Base-by-base conservation (phyloP, 2,329 filamentous ascomycete genomes). In the Epichloe aotearoae region DNA sequence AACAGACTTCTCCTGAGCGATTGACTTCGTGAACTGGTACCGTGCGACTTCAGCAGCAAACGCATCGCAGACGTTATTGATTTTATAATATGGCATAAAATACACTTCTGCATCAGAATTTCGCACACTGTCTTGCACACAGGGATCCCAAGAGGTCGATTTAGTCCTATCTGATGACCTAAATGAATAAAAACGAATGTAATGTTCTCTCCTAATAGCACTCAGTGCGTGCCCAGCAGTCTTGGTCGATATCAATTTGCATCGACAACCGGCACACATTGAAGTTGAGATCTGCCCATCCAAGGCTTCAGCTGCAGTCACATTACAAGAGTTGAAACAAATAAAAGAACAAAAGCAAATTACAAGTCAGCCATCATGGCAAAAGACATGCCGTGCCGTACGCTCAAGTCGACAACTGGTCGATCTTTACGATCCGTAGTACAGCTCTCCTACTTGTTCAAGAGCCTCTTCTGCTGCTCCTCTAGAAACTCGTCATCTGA, bases 401-500 rank as follows among this genome's bases (percentile, higher is more conserved):
- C 11, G 39, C 37, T 26, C 34, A 45, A 20, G n/a, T 39, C 37
- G 36, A n/a, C 33, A 17, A 17, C 26, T 12, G 23, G 3, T 12
- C 15, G 17, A 41, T 33, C 15, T 17, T 40, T 33, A 49, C 40
- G 26, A 46, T 33, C 34, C 17, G 33, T 19, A 23, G 20, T 14
- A 33, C 14, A 34, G 36, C 12, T n/a, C 44, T 44, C 55, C 61
- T 62, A 73, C 61, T 72, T 70, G 55, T 61, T 63, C 48, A 56
- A 51, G 51, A 62, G 55, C 60, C 64, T 69, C 59, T 68, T 69
- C 59, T 72, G 67, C 62, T 76, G 72, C 60, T 79, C 79, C 54
- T 76, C 75, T 48, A 80, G 66, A 57, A 78, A 84, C 65, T 97
- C 91, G 66, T 95, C 87, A 58, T 97, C 91, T 53, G 88, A 95